phyloP scores from a whole-genome alignment of 2,329 filamentous ascomycete species.

The Byssoonygena ceratinophila region DNA sequence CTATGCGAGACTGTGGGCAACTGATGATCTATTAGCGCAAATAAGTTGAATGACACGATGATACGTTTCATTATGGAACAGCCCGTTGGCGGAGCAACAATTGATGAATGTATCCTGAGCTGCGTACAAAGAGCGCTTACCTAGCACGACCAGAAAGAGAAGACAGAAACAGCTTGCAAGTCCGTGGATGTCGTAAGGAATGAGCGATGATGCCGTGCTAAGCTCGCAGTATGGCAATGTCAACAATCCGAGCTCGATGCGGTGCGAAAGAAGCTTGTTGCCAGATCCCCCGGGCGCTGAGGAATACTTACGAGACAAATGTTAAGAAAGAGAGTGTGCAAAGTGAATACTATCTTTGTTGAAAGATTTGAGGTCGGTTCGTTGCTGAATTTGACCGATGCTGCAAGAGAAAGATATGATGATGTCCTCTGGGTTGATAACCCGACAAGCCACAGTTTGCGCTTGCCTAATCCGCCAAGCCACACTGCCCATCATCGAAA shows the following conservation, averaged over 20 bases:
- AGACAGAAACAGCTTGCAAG: background rate
- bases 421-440: background rate
- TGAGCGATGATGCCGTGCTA: background rate
- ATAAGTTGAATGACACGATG: no score
- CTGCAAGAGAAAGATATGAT: background rate
- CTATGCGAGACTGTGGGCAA: background rate
- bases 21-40: background rate
- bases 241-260: background rate
- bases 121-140: background rate
- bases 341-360: background rate
- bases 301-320: background rate
- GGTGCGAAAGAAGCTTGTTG: background rate
- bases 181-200: constrained; percentile 2
- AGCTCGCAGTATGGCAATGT: background rate
- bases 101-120: background rate
- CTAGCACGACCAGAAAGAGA: background rate
- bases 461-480: constrained; percentile 7
- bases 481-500: background rate
- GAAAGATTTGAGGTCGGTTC: background rate
- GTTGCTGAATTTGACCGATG: background rate
- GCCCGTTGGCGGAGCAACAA: constrained; percentile 1
- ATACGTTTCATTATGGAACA: background rate
- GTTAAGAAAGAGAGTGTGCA: background rate
- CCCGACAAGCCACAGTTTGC: constrained; percentile 9
- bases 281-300: background rate